These are phyloP conservation scores for Erysimum pusillum DNA, from an alignment of 441 rosid genomes.

Conservation along the genomic window DNA sequence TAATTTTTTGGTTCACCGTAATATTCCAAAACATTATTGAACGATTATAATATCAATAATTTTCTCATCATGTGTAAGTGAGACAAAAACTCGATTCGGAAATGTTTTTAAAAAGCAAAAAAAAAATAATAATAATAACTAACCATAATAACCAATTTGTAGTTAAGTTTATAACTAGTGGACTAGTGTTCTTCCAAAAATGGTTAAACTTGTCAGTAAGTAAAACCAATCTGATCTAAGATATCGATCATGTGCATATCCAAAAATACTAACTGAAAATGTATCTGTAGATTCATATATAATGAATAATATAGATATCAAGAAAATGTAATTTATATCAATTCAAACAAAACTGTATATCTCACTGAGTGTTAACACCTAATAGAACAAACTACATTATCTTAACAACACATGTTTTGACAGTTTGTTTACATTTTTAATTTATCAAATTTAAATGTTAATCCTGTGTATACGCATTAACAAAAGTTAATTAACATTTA, in stretches of 20 bases:
- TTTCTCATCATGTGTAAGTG: too few species aligned
- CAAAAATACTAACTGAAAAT: constrained; percentile 27
- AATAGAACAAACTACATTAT: constrained; percentile 47
- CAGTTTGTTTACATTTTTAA: constrained; percentile 29
- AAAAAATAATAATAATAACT: too few species aligned
- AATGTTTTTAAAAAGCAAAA: too few species aligned
- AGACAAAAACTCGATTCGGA: too few species aligned
- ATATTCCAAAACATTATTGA: too few species aligned
- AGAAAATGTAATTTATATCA: constrained; percentile 4
- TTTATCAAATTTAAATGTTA: constrained; percentile 1
- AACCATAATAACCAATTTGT: background rate
- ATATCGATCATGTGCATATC: constrained; percentile 41
- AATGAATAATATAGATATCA: constrained; percentile 1
- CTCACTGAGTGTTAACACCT: constrained; percentile 46
- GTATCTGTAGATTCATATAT: constrained; percentile 15
- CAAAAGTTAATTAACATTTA: background rate
- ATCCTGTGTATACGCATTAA: background rate
- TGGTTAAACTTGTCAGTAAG: background rate
- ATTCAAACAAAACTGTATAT: constrained; percentile 32
- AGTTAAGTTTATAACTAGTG: background rate
- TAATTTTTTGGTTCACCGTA: too few species aligned
- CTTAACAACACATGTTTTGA: constrained; percentile 46
- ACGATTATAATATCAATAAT: too few species aligned
- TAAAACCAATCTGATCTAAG: constrained; percentile 29
- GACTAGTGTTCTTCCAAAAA: constrained; percentile 18